Percentiles rank a stretch among this genome's conserved stretches.
Conservation (phyloP, 225 moss, liverwort and hornwort genomes). For the Bryum argenteum region DNA sequence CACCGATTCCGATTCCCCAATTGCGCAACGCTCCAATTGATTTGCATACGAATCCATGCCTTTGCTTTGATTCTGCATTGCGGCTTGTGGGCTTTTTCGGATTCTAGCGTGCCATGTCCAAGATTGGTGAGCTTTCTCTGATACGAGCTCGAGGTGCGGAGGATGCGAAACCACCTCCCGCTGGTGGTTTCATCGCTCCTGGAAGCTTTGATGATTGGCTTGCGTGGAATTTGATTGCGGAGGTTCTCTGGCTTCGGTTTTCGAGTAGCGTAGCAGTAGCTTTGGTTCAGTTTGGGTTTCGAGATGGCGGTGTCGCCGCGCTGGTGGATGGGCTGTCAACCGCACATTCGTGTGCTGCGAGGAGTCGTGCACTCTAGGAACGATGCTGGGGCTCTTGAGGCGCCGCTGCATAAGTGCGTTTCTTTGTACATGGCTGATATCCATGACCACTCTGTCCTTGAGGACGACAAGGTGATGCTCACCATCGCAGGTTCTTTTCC, state of each 20-base stretch:
- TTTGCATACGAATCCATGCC: neutral
- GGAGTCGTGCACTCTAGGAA: constrained; percentile 45
- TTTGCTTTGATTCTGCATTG: neutral
- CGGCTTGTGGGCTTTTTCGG: neutral
- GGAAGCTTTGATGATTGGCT: constrained; percentile 11
- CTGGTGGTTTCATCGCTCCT: neutral
- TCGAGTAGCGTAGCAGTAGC: neutral
- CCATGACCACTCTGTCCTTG: constrained; percentile 42
- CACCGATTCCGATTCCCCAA: neutral
- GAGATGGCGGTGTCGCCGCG: constrained; percentile 29
- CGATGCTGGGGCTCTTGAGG: constrained; percentile 49
- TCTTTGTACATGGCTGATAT: constrained; percentile 58
- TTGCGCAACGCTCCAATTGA: neutral
- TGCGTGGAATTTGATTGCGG: neutral
- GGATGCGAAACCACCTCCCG: neutral
- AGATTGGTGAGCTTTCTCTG: neutral
- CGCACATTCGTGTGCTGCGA: constrained; percentile 51
- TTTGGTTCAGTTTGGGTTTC: neutral
- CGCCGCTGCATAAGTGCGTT: constrained; percentile 53
- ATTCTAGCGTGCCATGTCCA: constrained; percentile 13
- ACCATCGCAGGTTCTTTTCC: constrained; percentile 41
- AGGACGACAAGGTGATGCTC: constrained; percentile 42
- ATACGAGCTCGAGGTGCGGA: neutral
- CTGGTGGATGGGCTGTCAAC: constrained; percentile 65
- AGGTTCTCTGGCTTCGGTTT: too few species aligned